phyloP scores from a whole-genome alignment of 805 yeast genomes.

The Wickerhamomyces subpelliculosus region DNA sequence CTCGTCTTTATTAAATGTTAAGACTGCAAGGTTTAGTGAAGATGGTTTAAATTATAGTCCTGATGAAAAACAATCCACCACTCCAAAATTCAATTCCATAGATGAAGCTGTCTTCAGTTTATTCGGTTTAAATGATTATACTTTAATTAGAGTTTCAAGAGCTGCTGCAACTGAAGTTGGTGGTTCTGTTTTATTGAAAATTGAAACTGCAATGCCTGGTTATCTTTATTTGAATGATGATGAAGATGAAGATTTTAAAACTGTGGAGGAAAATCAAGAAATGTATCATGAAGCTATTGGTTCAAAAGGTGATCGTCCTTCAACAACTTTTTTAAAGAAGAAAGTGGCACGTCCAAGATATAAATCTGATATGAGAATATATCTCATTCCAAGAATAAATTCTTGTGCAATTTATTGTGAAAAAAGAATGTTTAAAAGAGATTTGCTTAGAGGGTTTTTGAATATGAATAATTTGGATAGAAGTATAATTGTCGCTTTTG shows the following conservation, averaged over 20 bases:
- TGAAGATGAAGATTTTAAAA: slow-evolving; percentile 22
- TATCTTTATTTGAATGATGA: slow-evolving; percentile 44
- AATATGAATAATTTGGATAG: slow-evolving; percentile 25
- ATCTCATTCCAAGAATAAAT: slow-evolving; percentile 37
- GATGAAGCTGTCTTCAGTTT: slow-evolving; percentile 39
- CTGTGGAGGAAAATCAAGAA: slow-evolving; percentile 13
- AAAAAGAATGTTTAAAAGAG: slow-evolving; percentile 43
- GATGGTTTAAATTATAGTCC: slow-evolving; percentile 31
- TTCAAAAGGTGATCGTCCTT: slow-evolving; percentile 34
- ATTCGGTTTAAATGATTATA: slow-evolving; percentile 35
- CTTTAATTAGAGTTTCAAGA: slow-evolving; percentile 45
- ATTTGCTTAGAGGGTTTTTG: slow-evolving; percentile 42
- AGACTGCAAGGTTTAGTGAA: slow-evolving; percentile 15
- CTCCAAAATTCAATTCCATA: slow-evolving; percentile 32
- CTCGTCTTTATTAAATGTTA: slow-evolving; percentile 16
- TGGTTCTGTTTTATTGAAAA: slow-evolving; percentile 44
- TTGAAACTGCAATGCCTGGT: slow-evolving; percentile 52
- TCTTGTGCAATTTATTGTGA: slow-evolving; percentile 40
- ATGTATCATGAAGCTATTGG: slow-evolving; percentile 17
- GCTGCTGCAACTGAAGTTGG: slow-evolving; percentile 46
- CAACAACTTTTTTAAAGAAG: slow-evolving; percentile 46
- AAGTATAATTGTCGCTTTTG: slow-evolving; percentile 25
- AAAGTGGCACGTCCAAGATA: slow-evolving; percentile 56
- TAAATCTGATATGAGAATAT: slow-evolving; percentile 58
- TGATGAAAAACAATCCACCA: slow-evolving; percentile 19